These are phyloP conservation scores for Senecio squalidus DNA, from an alignment of 140 eudicot species.

Conservation along the genomic window DNA sequence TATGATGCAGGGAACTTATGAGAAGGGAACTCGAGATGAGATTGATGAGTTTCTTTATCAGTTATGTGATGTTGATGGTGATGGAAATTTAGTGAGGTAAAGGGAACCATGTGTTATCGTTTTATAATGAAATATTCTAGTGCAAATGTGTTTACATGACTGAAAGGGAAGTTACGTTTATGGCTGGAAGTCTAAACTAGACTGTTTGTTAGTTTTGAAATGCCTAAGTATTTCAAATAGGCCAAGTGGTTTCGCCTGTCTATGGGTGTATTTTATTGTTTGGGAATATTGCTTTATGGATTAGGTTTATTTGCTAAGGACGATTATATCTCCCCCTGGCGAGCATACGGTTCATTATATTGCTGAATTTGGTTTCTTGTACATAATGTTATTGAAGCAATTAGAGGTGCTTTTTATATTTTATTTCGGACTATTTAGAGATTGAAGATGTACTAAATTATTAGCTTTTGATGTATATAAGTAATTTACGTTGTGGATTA, in stretches of 20 bases:
- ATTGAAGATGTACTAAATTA: neutral
- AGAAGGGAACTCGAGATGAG: slow-evolving; percentile 87
- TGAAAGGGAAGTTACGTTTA: neutral
- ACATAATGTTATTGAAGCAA: neutral
- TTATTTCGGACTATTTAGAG: neutral
- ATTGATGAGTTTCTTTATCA: slow-evolving; percentile 78
- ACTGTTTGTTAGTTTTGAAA: neutral
- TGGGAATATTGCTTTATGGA: no score
- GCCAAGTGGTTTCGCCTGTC: neutral
- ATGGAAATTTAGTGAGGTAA: slow-evolving; percentile 73
- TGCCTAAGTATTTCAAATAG: neutral
- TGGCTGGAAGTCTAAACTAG: neutral
- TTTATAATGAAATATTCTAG: neutral
- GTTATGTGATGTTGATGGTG: slow-evolving; percentile 62
- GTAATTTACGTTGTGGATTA: no score
- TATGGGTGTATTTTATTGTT: no score
- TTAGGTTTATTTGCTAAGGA: no score
- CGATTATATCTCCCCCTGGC: no score
- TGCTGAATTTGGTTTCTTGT: neutral
- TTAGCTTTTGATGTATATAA: neutral
- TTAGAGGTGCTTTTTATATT: neutral
- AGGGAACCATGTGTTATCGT: neutral
- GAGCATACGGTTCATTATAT: no score
- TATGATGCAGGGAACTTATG: slow-evolving; percentile 74
- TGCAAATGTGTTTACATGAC: neutral